phyloP scores from a whole-genome alignment of 306 rosid species.

The Sicyos edulis region DNA sequence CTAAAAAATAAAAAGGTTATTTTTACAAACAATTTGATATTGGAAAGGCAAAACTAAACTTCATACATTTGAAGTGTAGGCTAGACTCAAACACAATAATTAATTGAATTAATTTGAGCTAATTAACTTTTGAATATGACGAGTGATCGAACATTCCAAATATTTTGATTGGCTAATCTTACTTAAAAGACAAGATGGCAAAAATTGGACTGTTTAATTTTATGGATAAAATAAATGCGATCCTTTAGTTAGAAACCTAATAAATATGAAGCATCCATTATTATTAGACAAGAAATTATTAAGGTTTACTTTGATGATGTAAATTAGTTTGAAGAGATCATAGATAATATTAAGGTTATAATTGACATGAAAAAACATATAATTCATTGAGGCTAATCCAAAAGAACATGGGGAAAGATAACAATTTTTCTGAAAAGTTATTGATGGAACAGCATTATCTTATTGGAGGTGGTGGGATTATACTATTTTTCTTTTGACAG shows the following conservation, averaged over 20 bases:
- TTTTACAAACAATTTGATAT: too few species aligned
- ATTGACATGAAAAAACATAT: not conserved
- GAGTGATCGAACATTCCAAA: too few species aligned
- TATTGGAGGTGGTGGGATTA: slow-evolving; percentile 16
- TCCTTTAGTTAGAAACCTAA: too few species aligned
- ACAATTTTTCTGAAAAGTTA: slow-evolving; percentile 6
- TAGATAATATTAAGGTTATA: not conserved
- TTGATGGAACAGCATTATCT: slow-evolving; percentile 18
- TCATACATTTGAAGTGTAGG: too few species aligned
- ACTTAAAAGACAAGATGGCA: too few species aligned
- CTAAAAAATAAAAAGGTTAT: too few species aligned
- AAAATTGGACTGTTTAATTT: too few species aligned
- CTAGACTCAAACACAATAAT: too few species aligned
- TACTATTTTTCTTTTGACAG: slow-evolving; percentile 14
- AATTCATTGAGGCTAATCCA: not conserved
- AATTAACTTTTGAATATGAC: not conserved
- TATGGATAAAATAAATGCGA: not conserved
- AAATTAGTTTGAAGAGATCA: not conserved
- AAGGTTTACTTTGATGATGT: not conserved
- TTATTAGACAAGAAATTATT: too few species aligned
- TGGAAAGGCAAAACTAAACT: too few species aligned
- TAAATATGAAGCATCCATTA: too few species aligned
- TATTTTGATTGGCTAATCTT: too few species aligned
- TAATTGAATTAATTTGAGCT: not conserved
- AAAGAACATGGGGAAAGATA: slow-evolving; percentile 1